A percentile compares a stretch with the other conserved stretches of the same genome.
These are phyloP conservation scores for Hyphopichia buzzinii DNA, from an alignment of 1,139 yeast species.

Conservation along the genomic window DNA sequence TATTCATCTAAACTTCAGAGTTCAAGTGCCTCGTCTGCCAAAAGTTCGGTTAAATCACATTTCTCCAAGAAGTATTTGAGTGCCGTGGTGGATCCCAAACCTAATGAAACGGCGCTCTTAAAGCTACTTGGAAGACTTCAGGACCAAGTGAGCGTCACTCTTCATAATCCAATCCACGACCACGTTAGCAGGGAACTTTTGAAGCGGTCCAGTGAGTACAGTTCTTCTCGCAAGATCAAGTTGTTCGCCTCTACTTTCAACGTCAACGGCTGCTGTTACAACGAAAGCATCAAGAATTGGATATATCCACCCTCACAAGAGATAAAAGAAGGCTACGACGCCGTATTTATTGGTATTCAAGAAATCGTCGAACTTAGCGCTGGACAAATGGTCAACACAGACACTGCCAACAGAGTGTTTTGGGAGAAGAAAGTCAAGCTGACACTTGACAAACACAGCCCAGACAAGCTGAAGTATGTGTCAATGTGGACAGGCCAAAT, in stretches of 20 bases:
- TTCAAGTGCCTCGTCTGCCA: conserved; percentile 30
- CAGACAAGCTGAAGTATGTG: conserved; percentile 50
- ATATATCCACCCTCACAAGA: conserved; percentile 43
- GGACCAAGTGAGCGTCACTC: conserved; percentile 44
- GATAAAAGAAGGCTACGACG: conserved; percentile 43
- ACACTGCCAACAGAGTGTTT: conserved; percentile 62
- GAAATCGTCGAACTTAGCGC: conserved; percentile 92
- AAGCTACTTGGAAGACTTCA: conserved; percentile 50
- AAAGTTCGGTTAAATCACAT: conserved; percentile 42
- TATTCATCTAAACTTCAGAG: conserved; percentile 29
- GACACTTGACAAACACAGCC: conserved; percentile 47
- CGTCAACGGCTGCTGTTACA: conserved; percentile 58
- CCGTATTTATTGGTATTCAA: conserved; percentile 83
- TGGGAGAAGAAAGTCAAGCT: conserved; percentile 77
- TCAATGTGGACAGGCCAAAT: conserved; percentile 83
- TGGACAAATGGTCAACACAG: conserved; percentile 82
- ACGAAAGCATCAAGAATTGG: conserved; percentile 57
- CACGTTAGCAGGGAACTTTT: conserved; percentile 55
- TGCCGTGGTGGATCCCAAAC: conserved; percentile 40
- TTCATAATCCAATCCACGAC: conserved; percentile 72
- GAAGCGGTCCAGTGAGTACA: conserved; percentile 48
- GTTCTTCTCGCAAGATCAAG: conserved; percentile 48
- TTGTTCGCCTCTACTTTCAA: conserved; percentile 70
- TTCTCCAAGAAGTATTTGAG: conserved; percentile 46
- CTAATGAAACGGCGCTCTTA: conserved; percentile 45